Conservation (phyloP, 2,329 filamentous ascomycete genomes). For the Aspergillus glaucus region DNA sequence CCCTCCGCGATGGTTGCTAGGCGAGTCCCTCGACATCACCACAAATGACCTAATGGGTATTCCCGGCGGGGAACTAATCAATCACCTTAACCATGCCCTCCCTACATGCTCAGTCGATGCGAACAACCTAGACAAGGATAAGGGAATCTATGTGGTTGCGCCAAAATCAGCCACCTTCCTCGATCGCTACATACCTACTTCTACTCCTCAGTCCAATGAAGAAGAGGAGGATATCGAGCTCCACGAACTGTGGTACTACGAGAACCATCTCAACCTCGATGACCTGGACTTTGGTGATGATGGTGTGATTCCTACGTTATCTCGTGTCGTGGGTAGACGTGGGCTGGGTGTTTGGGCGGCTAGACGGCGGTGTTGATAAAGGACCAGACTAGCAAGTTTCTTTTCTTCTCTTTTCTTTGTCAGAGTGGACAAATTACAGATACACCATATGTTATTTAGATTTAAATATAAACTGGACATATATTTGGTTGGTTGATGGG, state of each 20-base stretch:
- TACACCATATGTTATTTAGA: not conserved
- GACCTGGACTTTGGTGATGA: slow-evolving; percentile 47
- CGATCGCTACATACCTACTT: slow-evolving; percentile 26
- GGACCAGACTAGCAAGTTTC: not conserved
- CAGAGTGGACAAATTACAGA: no score
- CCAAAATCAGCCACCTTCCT: slow-evolving; percentile 40
- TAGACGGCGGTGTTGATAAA: slow-evolving; percentile 18
- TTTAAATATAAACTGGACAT: not conserved
- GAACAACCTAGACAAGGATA: slow-evolving; percentile 11
- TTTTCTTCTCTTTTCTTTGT: slow-evolving; percentile 5
- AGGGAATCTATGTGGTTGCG: slow-evolving; percentile 39
- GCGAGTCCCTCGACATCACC: slow-evolving; percentile 32
- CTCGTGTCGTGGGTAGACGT: slow-evolving; percentile 42
- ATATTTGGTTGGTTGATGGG: not conserved
- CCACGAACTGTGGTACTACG: slow-evolving; percentile 38
- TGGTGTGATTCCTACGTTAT: slow-evolving; percentile 40
- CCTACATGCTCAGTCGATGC: slow-evolving; percentile 23
- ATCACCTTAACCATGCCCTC: slow-evolving; percentile 29
- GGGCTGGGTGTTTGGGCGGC: slow-evolving; percentile 47
- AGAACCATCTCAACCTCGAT: slow-evolving; percentile 46
- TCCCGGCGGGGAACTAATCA: slow-evolving; percentile 34
- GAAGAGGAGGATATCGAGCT: slow-evolving; percentile 22
- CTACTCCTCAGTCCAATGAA: not conserved
- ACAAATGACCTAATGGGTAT: slow-evolving; percentile 47
- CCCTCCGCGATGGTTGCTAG: slow-evolving; percentile 47